A percentile compares a stretch with the other conserved stretches of the same genome.
Evolutionary conservation across 1,284 basidiomycete species (phyloP).

Genomic region (Sporisorium iseilematis-ciliati): DNA sequence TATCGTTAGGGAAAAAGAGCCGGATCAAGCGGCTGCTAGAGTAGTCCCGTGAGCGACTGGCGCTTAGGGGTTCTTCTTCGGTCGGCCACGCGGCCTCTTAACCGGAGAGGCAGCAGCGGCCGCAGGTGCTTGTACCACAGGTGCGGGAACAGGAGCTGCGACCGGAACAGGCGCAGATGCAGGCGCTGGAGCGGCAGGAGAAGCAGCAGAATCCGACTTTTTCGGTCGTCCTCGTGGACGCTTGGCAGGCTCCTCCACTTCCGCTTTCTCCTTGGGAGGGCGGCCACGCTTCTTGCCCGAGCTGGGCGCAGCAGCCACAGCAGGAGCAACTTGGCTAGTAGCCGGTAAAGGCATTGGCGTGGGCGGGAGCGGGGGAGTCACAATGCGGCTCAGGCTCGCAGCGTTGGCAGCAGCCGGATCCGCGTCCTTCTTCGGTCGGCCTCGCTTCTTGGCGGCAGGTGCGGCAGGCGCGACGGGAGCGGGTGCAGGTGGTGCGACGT

Average conservation of each 20-base stretch:
- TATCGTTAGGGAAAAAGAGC: background rate
- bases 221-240: conserved; percentile 47
- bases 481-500: conserved; percentile 6
- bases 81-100: conserved; percentile 41
- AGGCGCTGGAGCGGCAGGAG: conserved; percentile 2
- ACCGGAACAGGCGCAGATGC: background rate
- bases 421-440: conserved; percentile 25
- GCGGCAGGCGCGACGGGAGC: background rate
- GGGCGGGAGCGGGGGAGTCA: conserved; percentile 28
- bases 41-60: background rate
- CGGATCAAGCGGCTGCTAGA: background rate
- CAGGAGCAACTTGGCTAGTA: conserved; percentile 14
- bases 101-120: conserved; percentile 11
- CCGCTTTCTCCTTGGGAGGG: conserved; percentile 37
- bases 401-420: conserved; percentile 16
- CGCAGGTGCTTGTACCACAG: conserved; percentile 7
- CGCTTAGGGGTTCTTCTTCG: conserved; percentile 34
- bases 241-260: conserved; percentile 34
- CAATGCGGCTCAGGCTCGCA: conserved; percentile 22
- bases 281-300: conserved; percentile 44
- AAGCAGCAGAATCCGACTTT: conserved; percentile 26
- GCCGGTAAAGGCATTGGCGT: conserved; percentile 13
- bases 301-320: conserved; percentile 14
- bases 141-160: background rate
- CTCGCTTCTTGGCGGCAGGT: conserved; percentile 17